Percentiles rank a stretch among this genome's conserved stretches.
Evolutionary conservation across 345 rosid genomes (phyloP).

Genomic region (Ricinus communis): DNA sequence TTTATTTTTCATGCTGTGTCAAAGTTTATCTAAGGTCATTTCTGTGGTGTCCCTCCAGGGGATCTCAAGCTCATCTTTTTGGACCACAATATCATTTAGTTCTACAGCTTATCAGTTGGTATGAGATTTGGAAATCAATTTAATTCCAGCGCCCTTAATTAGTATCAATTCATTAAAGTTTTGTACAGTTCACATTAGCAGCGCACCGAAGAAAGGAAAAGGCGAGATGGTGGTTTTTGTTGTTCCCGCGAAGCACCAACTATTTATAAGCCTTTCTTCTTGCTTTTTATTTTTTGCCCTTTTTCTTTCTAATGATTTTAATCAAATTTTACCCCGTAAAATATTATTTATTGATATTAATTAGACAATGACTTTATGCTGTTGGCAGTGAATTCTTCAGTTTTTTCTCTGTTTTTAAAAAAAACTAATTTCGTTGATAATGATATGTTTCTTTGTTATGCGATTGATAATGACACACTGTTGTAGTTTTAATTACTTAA

Average conservation of each 20-base stretch:
- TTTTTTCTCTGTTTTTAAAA: neutral
- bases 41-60: conserved; percentile 3
- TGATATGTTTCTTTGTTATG: conserved; percentile 7
- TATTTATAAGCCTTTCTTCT: conserved; percentile 1
- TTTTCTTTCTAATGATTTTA: neutral
- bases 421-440: neutral
- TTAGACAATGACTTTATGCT: neutral
- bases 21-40: conserved; percentile 9
- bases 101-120: conserved; percentile 4
- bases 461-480: neutral
- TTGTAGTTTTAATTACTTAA: neutral
- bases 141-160: neutral
- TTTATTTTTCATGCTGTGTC: neutral
- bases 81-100: conserved; percentile 25
- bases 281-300: neutral
- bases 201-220: too few relatives aligned
- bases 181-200: conserved; percentile 20
- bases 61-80: neutral
- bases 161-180: conserved; percentile 20
- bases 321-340: neutral
- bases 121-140: conserved; percentile 7
- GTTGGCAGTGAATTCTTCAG: conserved; percentile 13
- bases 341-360: conserved; percentile 1
- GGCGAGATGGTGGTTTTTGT: too few relatives aligned
- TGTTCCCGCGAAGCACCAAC: conserved; percentile 23